Evolutionary conservation across 1,284 basidiomycete genomes (phyloP).

Genomic region (Apiotrichum akiyoshidainum): DNA sequence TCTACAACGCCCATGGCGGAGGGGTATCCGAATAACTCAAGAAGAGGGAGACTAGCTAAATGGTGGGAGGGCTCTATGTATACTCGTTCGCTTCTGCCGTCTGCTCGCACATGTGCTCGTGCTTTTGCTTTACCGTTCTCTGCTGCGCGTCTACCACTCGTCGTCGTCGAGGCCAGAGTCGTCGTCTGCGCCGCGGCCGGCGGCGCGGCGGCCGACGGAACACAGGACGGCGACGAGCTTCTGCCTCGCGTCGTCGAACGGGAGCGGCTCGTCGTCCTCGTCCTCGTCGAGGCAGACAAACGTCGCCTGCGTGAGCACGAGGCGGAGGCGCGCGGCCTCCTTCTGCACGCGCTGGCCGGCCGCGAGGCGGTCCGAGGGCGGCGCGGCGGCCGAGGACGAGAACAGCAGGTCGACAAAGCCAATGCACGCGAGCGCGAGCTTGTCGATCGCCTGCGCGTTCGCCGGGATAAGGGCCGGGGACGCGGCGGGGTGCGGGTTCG

Average conservation of each 20-base stretch:
- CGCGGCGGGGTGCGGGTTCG: slow-evolving; percentile 12
- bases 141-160: slow-evolving; percentile 28
- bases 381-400: slow-evolving; percentile 21
- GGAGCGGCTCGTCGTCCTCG: slow-evolving; percentile 12
- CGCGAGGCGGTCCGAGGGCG: slow-evolving; percentile 24
- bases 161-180: slow-evolving; percentile 49
- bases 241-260: slow-evolving; percentile 41
- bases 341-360: slow-evolving; percentile 33
- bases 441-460: slow-evolving; percentile 44
- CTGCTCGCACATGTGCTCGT: too few relatives aligned
- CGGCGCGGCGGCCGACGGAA: slow-evolving; percentile 38
- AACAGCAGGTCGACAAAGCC: slow-evolving; percentile 44
- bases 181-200: slow-evolving; percentile 36
- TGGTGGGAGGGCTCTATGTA: background rate
- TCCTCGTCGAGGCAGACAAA: slow-evolving; percentile 38
- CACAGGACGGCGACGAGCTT: slow-evolving; percentile 41
- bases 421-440: slow-evolving; percentile 45
- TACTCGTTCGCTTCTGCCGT: too few relatives aligned
- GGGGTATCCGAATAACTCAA: too few relatives aligned
- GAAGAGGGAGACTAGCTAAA: background rate
- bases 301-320: slow-evolving; percentile 41
- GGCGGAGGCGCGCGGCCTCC: slow-evolving; percentile 35
- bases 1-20: background rate
- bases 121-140: too few relatives aligned
- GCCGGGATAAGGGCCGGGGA: slow-evolving; percentile 12